phyloP scores from a whole-genome alignment of 495 filamentous ascomycete species.

The Xylaria scruposa region DNA sequence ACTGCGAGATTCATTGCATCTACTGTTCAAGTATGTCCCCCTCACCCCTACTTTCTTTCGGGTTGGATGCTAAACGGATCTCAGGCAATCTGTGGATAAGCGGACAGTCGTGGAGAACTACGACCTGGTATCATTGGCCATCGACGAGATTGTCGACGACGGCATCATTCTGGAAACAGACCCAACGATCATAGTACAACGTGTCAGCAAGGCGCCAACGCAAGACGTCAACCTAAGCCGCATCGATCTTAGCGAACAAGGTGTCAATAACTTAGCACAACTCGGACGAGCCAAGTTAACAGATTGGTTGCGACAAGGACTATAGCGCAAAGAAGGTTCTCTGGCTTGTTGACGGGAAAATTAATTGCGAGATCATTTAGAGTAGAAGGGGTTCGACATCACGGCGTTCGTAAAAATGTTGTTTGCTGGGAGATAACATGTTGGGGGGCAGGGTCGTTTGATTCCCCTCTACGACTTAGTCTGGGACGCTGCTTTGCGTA shows the following conservation, averaged over 20 bases:
- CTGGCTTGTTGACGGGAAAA: slow-evolving; percentile 26
- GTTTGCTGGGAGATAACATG: slow-evolving; percentile 33
- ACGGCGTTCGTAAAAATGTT: slow-evolving; percentile 44
- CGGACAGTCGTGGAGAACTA: slow-evolving; percentile 98
- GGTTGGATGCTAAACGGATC: slow-evolving; percentile 18
- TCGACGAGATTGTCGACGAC: slow-evolving; percentile 96
- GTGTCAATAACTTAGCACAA: slow-evolving; percentile 92
- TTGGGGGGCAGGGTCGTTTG: slow-evolving; percentile 17
- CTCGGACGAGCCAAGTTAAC: slow-evolving; percentile 91
- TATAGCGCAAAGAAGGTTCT: slow-evolving; percentile 46
- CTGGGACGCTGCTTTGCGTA: slow-evolving; percentile 82
- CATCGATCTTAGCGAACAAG: slow-evolving; percentile 95
- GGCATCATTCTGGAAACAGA: slow-evolving; percentile 97
- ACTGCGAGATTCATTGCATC: slow-evolving; percentile 84
- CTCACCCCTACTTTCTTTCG: not conserved
- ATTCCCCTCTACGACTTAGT: slow-evolving; percentile 51
- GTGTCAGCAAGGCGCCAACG: slow-evolving; percentile 89
- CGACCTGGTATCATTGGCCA: slow-evolving; percentile 85
- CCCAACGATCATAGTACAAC: slow-evolving; percentile 85
- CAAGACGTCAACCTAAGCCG: slow-evolving; percentile 90
- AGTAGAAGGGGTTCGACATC: slow-evolving; percentile 24
- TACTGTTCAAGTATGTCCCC: slow-evolving; percentile 82
- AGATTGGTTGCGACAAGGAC: slow-evolving; percentile 85
- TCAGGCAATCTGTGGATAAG: slow-evolving; percentile 91
- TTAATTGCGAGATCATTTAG: slow-evolving; percentile 7